A percentile compares a stretch with the other conserved stretches of the same genome.
Evolutionary conservation across 495 filamentous ascomycete species (phyloP).

Genomic region (Alectoria sarmentosa): DNA sequence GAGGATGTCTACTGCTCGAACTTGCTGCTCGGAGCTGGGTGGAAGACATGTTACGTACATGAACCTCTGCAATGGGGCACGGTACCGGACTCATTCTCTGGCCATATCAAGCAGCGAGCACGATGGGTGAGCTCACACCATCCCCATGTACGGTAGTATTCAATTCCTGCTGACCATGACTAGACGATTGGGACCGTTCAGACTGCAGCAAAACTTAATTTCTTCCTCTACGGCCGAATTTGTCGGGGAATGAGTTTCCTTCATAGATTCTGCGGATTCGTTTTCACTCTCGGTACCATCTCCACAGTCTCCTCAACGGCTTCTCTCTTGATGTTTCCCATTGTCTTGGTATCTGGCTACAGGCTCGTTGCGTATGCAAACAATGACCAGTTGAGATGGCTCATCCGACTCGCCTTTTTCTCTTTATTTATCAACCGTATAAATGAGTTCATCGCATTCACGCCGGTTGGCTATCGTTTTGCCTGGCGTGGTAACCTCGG

Average conservation of each 20-base stretch:
- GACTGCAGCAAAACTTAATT: not conserved
- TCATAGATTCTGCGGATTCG: constrained; percentile 7
- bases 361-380: constrained; percentile 12
- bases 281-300: constrained; percentile 8
- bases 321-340: constrained; percentile 8
- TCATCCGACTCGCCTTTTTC: constrained; percentile 8
- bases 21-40: constrained; percentile 43
- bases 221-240: constrained; percentile 5
- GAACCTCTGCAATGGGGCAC: constrained; percentile 47
- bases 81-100: constrained; percentile 41
- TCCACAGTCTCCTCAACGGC: not conserved
- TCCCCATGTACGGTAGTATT: not conserved
- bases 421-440: constrained; percentile 6
- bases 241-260: not conserved
- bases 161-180: not conserved
- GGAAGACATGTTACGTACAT: constrained; percentile 44
- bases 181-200: constrained; percentile 16
- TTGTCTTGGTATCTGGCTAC: constrained; percentile 1
- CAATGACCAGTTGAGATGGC: constrained; percentile 7
- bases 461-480: constrained; percentile 11
- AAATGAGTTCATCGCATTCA: constrained; percentile 1
- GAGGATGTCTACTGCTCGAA: constrained; percentile 46
- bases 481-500: not conserved
- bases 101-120: constrained; percentile 46
- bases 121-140: constrained; percentile 34